Percentiles rank a stretch among this genome's conserved stretches.
Evolutionary conservation across 2,329 filamentous ascomycete species (phyloP).

Genomic region (Hymenoscyphus salicellus): DNA sequence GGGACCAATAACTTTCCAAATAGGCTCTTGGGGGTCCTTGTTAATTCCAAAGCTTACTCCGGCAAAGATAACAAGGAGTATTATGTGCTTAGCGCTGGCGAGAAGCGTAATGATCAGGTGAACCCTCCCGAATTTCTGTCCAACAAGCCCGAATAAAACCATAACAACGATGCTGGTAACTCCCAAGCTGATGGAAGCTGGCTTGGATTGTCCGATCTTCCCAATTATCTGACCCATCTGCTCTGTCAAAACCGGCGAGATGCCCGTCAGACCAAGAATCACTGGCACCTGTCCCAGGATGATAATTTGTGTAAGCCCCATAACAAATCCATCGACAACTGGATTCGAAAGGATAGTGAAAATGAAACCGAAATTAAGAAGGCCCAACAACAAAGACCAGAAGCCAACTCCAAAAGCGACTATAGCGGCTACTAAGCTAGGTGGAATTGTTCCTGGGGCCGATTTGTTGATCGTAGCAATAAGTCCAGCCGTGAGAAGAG

Average conservation of each 20-base stretch:
- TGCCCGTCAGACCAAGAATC: constrained; percentile 37
- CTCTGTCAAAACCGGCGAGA: constrained; percentile 50
- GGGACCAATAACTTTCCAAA: constrained; percentile 49
- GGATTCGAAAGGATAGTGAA: constrained; percentile 65
- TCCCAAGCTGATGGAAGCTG: constrained; percentile 51
- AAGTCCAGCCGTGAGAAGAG: constrained; percentile 60
- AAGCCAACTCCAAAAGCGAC: constrained; percentile 64
- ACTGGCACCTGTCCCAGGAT: constrained; percentile 59
- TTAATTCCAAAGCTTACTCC: constrained; percentile 71
- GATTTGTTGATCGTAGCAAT: constrained; percentile 46
- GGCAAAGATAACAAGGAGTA: constrained; percentile 92
- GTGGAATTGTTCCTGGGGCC: constrained; percentile 45
- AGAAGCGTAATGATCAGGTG: constrained; percentile 56
- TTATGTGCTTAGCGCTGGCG: constrained; percentile 80
- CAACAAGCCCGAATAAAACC: constrained; percentile 48
- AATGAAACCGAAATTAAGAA: constrained; percentile 62
- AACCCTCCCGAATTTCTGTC: constrained; percentile 54
- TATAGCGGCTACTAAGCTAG: constrained; percentile 56
- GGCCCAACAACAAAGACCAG: constrained; percentile 56
- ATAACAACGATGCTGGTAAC: constrained; percentile 56
- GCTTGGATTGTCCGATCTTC: constrained; percentile 55
- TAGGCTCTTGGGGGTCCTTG: constrained; percentile 44
- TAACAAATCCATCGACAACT: constrained; percentile 63
- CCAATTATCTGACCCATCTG: constrained; percentile 59
- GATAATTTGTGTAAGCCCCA: constrained; percentile 62